A percentile compares a stretch with the other conserved stretches of the same genome.
These are phyloP conservation scores for Meyerozyma elateridarum DNA, from an alignment of 1,139 yeast species.

Conservation along the genomic window DNA sequence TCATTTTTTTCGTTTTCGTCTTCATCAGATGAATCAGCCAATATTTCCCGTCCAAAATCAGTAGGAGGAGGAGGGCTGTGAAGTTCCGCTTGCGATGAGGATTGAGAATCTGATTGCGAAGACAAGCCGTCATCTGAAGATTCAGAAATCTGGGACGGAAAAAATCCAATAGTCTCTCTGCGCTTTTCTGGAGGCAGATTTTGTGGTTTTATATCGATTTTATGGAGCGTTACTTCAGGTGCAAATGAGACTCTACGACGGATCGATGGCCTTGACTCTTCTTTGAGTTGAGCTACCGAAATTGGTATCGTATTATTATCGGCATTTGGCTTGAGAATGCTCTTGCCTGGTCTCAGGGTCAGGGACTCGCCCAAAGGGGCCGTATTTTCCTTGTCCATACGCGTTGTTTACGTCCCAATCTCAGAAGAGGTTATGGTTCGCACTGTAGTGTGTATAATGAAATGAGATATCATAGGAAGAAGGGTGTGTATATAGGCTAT, in stretches of 20 bases:
- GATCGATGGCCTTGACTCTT: neutral
- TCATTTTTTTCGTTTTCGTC: neutral
- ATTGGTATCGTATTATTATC: neutral
- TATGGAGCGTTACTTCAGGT: conserved; percentile 70
- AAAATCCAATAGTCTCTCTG: conserved; percentile 31
- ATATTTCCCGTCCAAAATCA: neutral
- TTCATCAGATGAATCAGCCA: conserved; percentile 1
- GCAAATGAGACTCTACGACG: conserved; percentile 65
- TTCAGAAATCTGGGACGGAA: conserved; percentile 11
- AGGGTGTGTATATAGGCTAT: too few relatives aligned
- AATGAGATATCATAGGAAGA: too few relatives aligned
- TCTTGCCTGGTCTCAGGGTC: conserved; percentile 1
- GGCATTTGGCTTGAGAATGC: neutral
- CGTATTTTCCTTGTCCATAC: conserved; percentile 3
- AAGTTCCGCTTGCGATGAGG: neutral
- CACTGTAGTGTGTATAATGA: neutral
- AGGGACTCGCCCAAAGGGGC: neutral
- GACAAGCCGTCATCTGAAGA: conserved; percentile 1
- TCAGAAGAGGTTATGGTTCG: neutral
- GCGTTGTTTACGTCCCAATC: conserved; percentile 3
- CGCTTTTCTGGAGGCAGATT: conserved; percentile 20
- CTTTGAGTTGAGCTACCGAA: neutral
- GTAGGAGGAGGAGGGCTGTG: neutral
- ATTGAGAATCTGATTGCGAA: conserved; percentile 2
- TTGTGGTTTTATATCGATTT: conserved; percentile 47